Evolutionary conservation across 495 filamentous ascomycete species (phyloP).

Genomic region (Penicillium chermesinum): DNA sequence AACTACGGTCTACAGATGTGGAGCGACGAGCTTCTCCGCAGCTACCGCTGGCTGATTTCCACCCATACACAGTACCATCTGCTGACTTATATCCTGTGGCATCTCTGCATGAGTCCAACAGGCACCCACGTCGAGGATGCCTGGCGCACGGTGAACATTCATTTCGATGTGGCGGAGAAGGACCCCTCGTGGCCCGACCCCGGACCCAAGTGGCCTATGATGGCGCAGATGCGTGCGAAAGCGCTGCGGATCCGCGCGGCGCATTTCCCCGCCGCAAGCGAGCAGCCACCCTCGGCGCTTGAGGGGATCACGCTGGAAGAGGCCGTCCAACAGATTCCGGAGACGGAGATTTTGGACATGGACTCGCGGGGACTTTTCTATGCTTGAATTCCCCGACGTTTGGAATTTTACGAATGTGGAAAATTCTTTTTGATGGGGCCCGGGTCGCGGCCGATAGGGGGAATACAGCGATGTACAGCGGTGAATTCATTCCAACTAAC

Average conservation of each 20-base stretch:
- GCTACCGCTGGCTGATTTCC: constrained; percentile 24
- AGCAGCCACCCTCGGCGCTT: neutral
- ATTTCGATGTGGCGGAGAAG: neutral
- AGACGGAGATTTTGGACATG: constrained; percentile 10
- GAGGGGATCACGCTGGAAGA: neutral
- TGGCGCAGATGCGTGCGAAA: constrained; percentile 21
- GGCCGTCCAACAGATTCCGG: neutral
- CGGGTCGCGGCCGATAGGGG: no score
- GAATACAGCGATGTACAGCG: no score
- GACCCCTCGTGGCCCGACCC: constrained; percentile 13
- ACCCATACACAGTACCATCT: constrained; percentile 28
- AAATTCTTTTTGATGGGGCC: no score
- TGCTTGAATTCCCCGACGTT: constrained; percentile 15
- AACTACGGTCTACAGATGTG: constrained; percentile 17
- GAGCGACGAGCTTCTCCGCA: constrained; percentile 24
- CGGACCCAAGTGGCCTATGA: constrained; percentile 20
- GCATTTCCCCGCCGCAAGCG: neutral
- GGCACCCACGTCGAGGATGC: constrained; percentile 1
- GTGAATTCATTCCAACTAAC: no score
- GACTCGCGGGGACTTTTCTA: constrained; percentile 17
- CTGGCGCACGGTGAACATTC: neutral
- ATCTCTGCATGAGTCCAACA: constrained; percentile 20
- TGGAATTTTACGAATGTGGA: no score
- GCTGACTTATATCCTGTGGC: constrained; percentile 30
- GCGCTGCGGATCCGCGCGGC: constrained; percentile 18